phyloP scores from a whole-genome alignment of 768 basidiomycete species.

The Epithele typhae region DNA sequence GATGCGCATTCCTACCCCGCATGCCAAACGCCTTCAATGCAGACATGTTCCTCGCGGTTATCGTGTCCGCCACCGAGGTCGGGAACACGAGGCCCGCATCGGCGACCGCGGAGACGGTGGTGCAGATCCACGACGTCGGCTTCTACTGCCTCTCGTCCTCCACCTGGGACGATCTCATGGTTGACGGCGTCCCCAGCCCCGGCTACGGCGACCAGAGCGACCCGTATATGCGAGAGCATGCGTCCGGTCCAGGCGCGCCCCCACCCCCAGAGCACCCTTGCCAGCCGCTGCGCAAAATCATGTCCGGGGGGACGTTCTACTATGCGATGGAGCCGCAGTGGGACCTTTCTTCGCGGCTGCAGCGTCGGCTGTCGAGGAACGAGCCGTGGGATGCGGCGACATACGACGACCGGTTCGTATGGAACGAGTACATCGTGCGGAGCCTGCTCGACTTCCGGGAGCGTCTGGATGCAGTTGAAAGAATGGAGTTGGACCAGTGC shows the following conservation, averaged over 20 bases:
- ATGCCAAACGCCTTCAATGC: background rate
- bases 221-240: constrained; percentile 41
- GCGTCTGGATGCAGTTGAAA: constrained; percentile 63
- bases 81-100: constrained; percentile 66
- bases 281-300: constrained; percentile 80
- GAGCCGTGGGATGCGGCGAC: constrained; percentile 37
- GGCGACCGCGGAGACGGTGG: constrained; percentile 59
- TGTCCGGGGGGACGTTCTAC: constrained; percentile 92
- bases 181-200: constrained; percentile 42
- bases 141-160: constrained; percentile 87
- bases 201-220: constrained; percentile 54
- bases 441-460: constrained; percentile 88
- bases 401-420: constrained; percentile 88
- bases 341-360: constrained; percentile 85
- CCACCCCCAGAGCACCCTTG: constrained; percentile 82
- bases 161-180: constrained; percentile 74
- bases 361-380: constrained; percentile 50
- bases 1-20: background rate
- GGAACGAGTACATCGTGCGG: constrained; percentile 90
- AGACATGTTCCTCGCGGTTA: constrained; percentile 82
- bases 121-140: constrained; percentile 81
- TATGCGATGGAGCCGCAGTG: constrained; percentile 79
- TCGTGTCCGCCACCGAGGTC: constrained; percentile 72
- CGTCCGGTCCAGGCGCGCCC: constrained; percentile 31
- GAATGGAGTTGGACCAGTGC: constrained; percentile 72